These are phyloP conservation scores for Agrocybe praecox DNA, from an alignment of 768 basidiomycete species.

Conservation along the genomic window DNA sequence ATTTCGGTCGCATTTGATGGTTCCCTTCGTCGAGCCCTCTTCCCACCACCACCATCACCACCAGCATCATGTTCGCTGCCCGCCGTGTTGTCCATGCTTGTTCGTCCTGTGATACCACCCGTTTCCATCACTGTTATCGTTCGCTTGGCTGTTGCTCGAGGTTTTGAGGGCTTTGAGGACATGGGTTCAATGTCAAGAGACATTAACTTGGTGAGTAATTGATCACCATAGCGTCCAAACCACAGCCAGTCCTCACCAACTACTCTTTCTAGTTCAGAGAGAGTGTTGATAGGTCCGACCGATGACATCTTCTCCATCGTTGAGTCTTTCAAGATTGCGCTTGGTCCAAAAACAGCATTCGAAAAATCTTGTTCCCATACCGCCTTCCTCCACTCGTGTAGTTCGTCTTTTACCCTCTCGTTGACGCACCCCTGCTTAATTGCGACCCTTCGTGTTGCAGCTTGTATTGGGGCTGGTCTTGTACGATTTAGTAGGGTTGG, in stretches of 20 bases:
- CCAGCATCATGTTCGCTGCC: too few species aligned
- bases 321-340: constrained; percentile 13
- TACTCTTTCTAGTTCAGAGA: constrained; percentile 3
- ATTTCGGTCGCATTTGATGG: too few species aligned
- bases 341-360: constrained; percentile 6
- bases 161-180: too few species aligned
- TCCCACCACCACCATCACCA: too few species aligned
- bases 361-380: constrained; percentile 12
- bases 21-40: too few species aligned
- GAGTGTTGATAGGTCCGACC: constrained; percentile 13
- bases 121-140: too few species aligned
- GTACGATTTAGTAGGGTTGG: constrained; percentile 16
- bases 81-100: too few species aligned
- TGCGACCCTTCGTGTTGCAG: neutral
- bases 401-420: neutral
- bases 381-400: constrained; percentile 12
- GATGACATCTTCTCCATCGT: constrained; percentile 15
- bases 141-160: too few species aligned
- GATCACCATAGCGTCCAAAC: neutral
- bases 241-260: constrained; percentile 21
- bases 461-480: constrained; percentile 7
- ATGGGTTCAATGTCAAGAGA: too few species aligned
- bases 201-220: too few species aligned
- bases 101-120: too few species aligned
- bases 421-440: constrained; percentile 11